Evolutionary conservation across 1,284 basidiomycete genomes (phyloP).

Genomic region (Moesziomyces sp.): DNA sequence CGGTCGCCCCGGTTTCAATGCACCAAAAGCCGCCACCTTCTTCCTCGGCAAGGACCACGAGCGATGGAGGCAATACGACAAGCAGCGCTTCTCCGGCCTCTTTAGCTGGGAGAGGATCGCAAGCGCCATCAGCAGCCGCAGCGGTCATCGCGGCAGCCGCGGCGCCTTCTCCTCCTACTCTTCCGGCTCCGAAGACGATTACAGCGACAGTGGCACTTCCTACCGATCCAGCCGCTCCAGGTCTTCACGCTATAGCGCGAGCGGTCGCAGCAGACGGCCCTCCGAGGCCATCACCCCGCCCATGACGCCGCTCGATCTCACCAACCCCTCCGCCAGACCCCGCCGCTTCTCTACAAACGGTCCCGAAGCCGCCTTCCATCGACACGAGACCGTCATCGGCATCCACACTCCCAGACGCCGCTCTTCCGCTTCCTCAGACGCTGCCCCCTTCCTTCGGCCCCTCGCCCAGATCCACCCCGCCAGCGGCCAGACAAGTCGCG

Average conservation of each 20-base stretch:
- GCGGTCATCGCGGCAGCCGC: constrained; percentile 25
- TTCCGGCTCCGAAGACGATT: constrained; percentile 38
- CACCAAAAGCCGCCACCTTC: constrained; percentile 55
- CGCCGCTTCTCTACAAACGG: constrained; percentile 56
- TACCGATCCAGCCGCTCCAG: constrained; percentile 36
- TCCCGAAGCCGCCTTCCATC: constrained; percentile 53
- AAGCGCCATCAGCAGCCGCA: constrained; percentile 45
- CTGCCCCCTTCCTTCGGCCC: constrained; percentile 26
- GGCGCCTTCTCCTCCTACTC: constrained; percentile 39
- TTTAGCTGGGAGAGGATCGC: constrained; percentile 43
- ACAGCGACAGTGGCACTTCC: constrained; percentile 38
- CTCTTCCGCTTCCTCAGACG: constrained; percentile 36
- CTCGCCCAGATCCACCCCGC: constrained; percentile 52
- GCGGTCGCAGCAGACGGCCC: constrained; percentile 22
- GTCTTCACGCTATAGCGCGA: constrained; percentile 31
- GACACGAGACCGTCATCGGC: constrained; percentile 62
- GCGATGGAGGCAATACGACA: constrained; percentile 59
- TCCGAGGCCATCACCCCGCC: constrained; percentile 33
- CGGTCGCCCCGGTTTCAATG: constrained; percentile 41
- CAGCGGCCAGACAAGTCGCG: constrained; percentile 20
- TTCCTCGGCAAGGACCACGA: constrained; percentile 65
- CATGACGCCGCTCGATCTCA: constrained; percentile 32
- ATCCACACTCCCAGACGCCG: constrained; percentile 57
- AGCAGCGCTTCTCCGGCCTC: constrained; percentile 42
- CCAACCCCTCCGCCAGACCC: constrained; percentile 11